phyloP scores from a whole-genome alignment of 306 rosid species.

The Cucurbita maxima region DNA sequence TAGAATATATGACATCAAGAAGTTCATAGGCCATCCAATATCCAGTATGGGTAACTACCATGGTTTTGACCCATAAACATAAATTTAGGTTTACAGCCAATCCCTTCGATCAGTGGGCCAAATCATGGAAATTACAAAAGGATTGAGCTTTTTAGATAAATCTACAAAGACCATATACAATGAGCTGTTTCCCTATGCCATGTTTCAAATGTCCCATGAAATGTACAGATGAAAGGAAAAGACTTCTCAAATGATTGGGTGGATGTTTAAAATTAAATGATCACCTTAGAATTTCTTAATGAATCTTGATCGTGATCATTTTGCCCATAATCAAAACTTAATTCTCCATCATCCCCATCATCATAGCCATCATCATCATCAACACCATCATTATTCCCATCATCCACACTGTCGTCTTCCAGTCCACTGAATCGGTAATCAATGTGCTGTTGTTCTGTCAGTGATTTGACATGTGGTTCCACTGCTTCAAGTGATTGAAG shows the following conservation, averaged over 20 bases:
- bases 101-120: not conserved
- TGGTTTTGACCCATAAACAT: not conserved
- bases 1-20: not conserved
- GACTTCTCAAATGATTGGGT: not conserved
- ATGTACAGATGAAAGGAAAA: not conserved
- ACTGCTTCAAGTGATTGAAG: constrained; percentile 70
- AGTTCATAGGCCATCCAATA: not conserved
- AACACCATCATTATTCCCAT: constrained; percentile 24
- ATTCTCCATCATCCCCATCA: constrained; percentile 65
- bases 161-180: not conserved
- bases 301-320: constrained; percentile 42
- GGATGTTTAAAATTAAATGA: constrained; percentile 9
- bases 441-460: constrained; percentile 78
- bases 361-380: constrained; percentile 30
- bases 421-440: constrained; percentile 82
- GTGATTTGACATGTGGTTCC: constrained; percentile 74
- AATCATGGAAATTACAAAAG: not conserved
- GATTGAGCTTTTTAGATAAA: not conserved
- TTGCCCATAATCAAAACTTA: constrained; percentile 72
- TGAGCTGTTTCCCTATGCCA: not conserved
- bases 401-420: constrained; percentile 55
- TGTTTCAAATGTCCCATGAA: not conserved
- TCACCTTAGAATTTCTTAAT: constrained; percentile 55
- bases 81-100: not conserved
- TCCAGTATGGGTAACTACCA: not conserved